Evolutionary conservation across 78 protist species (phyloP), one percentile per base, ranked within the genome.

Genomic region (Ministeria vibrans): DNA sequence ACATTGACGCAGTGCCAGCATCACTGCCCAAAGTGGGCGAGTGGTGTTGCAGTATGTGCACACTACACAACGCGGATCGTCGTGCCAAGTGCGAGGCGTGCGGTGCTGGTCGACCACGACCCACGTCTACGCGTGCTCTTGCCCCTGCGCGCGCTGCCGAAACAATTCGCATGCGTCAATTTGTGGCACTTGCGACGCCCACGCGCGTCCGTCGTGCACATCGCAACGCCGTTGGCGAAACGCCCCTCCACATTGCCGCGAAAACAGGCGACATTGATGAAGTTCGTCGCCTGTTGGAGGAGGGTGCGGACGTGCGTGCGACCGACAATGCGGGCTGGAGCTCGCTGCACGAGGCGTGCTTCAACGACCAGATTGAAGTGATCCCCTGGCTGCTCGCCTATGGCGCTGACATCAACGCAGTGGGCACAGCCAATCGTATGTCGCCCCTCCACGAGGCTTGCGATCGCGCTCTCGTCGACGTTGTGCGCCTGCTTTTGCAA

Each of bases 391-490:
- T 79, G 20, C 74, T 79, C 55, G 30, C 1, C 30, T 42, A 46
- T 61, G 61, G 53, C 30, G 82, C 82, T 20, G 62, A 78, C 45
- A 45, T 28, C 28, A 15, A 5, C 22, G 6, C 45, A 22, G 27
- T 2, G 20, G 45, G 73, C n/a, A n/a, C n/a, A 41, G 30, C 36
- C n/a, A 25, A 25, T 61, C 87, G 88, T 4, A 82, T 32, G 53
- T 77, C 84, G 34, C 84, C 92, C 34, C 84, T 88, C 36, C 92
- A 88, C 59, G 82, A 81, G 46, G 92, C 92, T 0, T 86, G 82
- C 32, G 62, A 72, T 70, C 81, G 84, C 75, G 87, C 84, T 30
- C 86, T 77, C 77, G 42, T 80, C 27, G 88, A 74, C 23, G 83
- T 88, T 27, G 85, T 83, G 2, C 45, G 64, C 41, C 34, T 83